Base-by-base conservation (phyloP, 2,329 filamentous ascomycete genomes). In the Capronia epimyces region DNA sequence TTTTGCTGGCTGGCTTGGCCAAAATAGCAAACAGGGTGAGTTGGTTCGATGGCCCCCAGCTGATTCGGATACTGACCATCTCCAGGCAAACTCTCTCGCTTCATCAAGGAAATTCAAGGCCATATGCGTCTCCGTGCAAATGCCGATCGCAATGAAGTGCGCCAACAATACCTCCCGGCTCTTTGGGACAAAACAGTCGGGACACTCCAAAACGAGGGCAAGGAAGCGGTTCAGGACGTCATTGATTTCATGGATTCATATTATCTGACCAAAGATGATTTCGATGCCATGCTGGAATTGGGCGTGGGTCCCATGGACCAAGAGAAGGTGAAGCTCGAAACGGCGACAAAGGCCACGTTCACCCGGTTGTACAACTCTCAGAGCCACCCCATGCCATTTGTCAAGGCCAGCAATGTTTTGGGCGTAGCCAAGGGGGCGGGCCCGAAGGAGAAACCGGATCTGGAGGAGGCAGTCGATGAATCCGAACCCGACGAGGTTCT, bases 231-330 rank as follows among this genome's bases (percentile, higher is more conserved):
- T 3, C 77, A 80, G 1, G 84, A 87, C 1, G 84, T 96, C 47
- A 98, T 98, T 63, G 82, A 93, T 47, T 76, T 96, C 47, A 97
- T 98, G 93, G 93, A 98, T 65, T 89, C 85, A 65, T 98, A 98
- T 70, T 98, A 85, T 68, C 75, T 98, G 50, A 97, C 93, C 0
- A 85, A 86, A 56, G 93, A 98, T 20, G 93, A 98, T 66, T 95
- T 91, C 68, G 93, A 98, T 65, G 86, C 84, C 8, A 89, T 98
- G 62, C 77, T 89, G 66, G 93, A 98, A 70, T 79, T 98, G 20
- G 91, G 90, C 5, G 80, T 98, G 12, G 93, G 91, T 3, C 81
- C 83, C 1, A 90, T 95, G 77, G 78, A 84, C 56, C 82, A 90
- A 68, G 83, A 84, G 15, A 74, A 73, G 1, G 77, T 94, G 60